Percentiles rank a stretch among this genome's conserved stretches.
These are phyloP conservation scores for Leucocoprinus birnbaumii DNA, from an alignment of 768 basidiomycete genomes.

Conservation along the genomic window DNA sequence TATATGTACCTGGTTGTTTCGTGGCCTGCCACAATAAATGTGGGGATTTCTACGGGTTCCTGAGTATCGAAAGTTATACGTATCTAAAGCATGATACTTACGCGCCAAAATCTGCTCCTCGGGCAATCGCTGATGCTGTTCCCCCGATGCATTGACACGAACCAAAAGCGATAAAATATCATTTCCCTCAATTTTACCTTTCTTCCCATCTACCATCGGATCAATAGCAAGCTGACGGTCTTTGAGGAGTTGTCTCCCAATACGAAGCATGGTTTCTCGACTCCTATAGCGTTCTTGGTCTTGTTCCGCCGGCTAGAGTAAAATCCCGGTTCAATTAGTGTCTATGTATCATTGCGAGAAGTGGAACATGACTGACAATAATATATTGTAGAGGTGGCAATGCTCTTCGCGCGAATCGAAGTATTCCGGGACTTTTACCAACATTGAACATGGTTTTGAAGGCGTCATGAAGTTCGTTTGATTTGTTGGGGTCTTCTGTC, in stretches of 20 bases:
- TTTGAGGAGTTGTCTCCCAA: slow-evolving; percentile 42
- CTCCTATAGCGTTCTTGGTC: slow-evolving; percentile 18
- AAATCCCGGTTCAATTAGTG: too few relatives aligned
- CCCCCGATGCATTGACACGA: slow-evolving; percentile 55
- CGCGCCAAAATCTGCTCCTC: slow-evolving; percentile 40
- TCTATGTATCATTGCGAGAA: too few relatives aligned
- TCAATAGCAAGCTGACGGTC: slow-evolving; percentile 41
- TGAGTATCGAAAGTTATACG: not conserved
- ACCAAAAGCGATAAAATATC: slow-evolving; percentile 58
- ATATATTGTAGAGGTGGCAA: too few relatives aligned
- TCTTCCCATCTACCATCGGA: slow-evolving; percentile 14
- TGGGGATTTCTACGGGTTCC: slow-evolving; percentile 40
- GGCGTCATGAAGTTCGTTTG: slow-evolving; percentile 1
- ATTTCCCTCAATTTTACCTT: slow-evolving; percentile 23
- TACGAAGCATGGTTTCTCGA: slow-evolving; percentile 35
- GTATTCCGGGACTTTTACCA: too few relatives aligned
- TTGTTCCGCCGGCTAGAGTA: too few relatives aligned
- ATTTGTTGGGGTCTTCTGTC: slow-evolving; percentile 18
- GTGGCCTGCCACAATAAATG: slow-evolving; percentile 48
- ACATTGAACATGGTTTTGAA: too few relatives aligned
- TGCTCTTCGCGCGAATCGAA: too few relatives aligned
- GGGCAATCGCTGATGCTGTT: slow-evolving; percentile 46
- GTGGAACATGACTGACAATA: too few relatives aligned
- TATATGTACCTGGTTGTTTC: slow-evolving; percentile 39
- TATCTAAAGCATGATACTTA: slow-evolving; percentile 20